These are phyloP conservation scores for Dacryopinax spathularia DNA, from an alignment of 768 basidiomycete genomes.

Conservation along the genomic window DNA sequence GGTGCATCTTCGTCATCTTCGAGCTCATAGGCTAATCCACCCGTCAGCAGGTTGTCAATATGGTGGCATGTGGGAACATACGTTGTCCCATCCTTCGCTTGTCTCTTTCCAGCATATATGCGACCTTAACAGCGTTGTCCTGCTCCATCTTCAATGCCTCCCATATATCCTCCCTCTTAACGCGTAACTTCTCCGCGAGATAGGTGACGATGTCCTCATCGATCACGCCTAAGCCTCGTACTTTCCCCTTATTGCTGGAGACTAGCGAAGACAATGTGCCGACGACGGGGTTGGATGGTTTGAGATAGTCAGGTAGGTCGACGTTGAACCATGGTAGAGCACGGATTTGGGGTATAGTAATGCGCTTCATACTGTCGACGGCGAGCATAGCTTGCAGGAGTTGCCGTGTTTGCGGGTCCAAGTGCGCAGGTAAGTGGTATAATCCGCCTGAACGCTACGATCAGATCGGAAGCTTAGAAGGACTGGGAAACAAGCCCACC, in stretches of 20 bases:
- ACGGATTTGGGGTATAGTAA: slow-evolving; percentile 83
- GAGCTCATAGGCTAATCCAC: slow-evolving; percentile 11
- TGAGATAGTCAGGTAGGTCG: slow-evolving; percentile 76
- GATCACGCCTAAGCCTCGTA: slow-evolving; percentile 82
- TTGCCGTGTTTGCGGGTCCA: slow-evolving; percentile 60
- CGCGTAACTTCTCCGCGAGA: slow-evolving; percentile 52
- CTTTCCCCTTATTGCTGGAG: slow-evolving; percentile 42
- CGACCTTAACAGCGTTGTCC: slow-evolving; percentile 90
- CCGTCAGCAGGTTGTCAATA: background rate
- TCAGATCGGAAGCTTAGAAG: background rate
- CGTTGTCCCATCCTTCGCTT: slow-evolving; percentile 60
- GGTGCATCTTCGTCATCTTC: slow-evolving; percentile 11
- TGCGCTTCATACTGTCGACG: slow-evolving; percentile 88
- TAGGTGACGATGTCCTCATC: slow-evolving; percentile 86
- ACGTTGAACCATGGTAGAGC: slow-evolving; percentile 80
- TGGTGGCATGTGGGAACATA: background rate
- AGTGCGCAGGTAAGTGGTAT: slow-evolving; percentile 70
- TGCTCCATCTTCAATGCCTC: slow-evolving; percentile 65
- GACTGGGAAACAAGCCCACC: slow-evolving; percentile 26
- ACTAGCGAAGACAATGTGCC: slow-evolving; percentile 61
- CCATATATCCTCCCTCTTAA: slow-evolving; percentile 77
- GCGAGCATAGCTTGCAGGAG: slow-evolving; percentile 83
- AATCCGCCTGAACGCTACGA: slow-evolving; percentile 49
- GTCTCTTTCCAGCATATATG: slow-evolving; percentile 85
- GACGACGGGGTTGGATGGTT: slow-evolving; percentile 58